A percentile compares a stretch with the other conserved stretches of the same genome.
Evolutionary conservation across 2,329 filamentous ascomycete genomes (phyloP).

Genomic region (Ilyonectria mors-panacis): DNA sequence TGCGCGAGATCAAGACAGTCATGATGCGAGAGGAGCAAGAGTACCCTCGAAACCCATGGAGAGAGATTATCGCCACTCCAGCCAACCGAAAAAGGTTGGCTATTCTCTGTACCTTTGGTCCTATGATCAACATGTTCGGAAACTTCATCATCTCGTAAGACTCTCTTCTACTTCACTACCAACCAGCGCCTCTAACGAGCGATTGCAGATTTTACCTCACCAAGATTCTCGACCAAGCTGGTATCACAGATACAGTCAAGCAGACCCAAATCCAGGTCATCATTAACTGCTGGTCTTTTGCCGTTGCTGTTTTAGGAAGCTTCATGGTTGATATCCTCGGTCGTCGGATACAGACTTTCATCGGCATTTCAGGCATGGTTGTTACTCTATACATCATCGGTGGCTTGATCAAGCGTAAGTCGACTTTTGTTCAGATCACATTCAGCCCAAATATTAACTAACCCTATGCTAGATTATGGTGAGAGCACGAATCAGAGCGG

Average conservation of each 20-base stretch:
- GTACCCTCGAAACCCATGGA: slow-evolving; percentile 48
- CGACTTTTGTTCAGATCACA: too few relatives aligned
- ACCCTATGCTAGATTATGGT: slow-evolving; percentile 46
- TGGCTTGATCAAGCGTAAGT: slow-evolving; percentile 45
- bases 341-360: slow-evolving; percentile 49
- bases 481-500: slow-evolving; percentile 54
- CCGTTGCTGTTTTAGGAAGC: slow-evolving; percentile 51
- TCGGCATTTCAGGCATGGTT: slow-evolving; percentile 46
- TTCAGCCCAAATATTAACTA: not conserved
- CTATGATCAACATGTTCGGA: slow-evolving; percentile 49
- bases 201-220: slow-evolving; percentile 46
- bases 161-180: not conserved
- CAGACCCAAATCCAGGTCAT: slow-evolving; percentile 52
- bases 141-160: slow-evolving; percentile 51
- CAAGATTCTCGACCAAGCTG: slow-evolving; percentile 50
- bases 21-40: slow-evolving; percentile 44
- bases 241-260: slow-evolving; percentile 44
- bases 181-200: not conserved
- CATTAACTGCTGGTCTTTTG: slow-evolving; percentile 56
- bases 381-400: slow-evolving; percentile 43
- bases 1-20: slow-evolving; percentile 43
- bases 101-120: slow-evolving; percentile 45
- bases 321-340: slow-evolving; percentile 53
- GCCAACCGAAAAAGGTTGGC: slow-evolving; percentile 45
- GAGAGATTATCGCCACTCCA: slow-evolving; percentile 43